Conservation (phyloP, 2,329 filamentous ascomycete genomes). For the Penicillium sp. region DNA sequence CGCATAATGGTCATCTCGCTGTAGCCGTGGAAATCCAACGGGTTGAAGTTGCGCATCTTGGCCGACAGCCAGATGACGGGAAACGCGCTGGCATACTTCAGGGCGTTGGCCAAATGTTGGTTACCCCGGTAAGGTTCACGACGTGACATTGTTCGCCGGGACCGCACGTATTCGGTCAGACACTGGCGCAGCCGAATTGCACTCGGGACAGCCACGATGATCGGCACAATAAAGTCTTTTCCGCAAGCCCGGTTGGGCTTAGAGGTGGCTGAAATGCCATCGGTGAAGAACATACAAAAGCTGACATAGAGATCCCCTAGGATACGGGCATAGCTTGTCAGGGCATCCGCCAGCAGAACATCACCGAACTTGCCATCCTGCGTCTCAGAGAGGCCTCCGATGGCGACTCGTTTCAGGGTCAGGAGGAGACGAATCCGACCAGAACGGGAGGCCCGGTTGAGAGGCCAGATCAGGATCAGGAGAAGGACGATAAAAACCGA, state of each 20-base stretch:
- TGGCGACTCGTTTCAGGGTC: constrained; percentile 71
- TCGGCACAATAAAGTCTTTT: constrained; percentile 72
- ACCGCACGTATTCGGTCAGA: constrained; percentile 78
- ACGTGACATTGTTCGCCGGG: constrained; percentile 53
- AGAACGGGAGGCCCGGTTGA: constrained; percentile 64
- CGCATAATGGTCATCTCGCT: constrained; percentile 56
- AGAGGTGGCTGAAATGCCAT: constrained; percentile 69
- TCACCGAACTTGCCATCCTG: constrained; percentile 93
- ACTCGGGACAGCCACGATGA: constrained; percentile 79
- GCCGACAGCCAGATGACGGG: constrained; percentile 82
- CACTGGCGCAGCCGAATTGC: constrained; percentile 88
- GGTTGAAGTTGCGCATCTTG: constrained; percentile 63
- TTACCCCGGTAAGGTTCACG: constrained; percentile 65
- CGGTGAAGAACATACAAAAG: constrained; percentile 83
- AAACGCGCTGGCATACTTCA: constrained; percentile 92
- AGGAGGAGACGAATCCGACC: constrained; percentile 73
- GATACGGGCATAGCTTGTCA: constrained; percentile 93
- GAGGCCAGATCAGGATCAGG: constrained; percentile 68
- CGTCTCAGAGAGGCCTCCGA: constrained; percentile 82
- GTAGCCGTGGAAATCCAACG: constrained; percentile 49
- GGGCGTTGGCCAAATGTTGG: constrained; percentile 86
- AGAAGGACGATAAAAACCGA: constrained; percentile 72
- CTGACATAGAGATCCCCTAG: constrained; percentile 85
- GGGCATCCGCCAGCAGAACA: constrained; percentile 84
- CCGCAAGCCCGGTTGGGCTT: constrained; percentile 80